Percentiles rank a stretch among this genome's conserved stretches.
These are phyloP conservation scores for Botrytis deweyae DNA, from an alignment of 2,329 filamentous ascomycete genomes.

Conservation along the genomic window DNA sequence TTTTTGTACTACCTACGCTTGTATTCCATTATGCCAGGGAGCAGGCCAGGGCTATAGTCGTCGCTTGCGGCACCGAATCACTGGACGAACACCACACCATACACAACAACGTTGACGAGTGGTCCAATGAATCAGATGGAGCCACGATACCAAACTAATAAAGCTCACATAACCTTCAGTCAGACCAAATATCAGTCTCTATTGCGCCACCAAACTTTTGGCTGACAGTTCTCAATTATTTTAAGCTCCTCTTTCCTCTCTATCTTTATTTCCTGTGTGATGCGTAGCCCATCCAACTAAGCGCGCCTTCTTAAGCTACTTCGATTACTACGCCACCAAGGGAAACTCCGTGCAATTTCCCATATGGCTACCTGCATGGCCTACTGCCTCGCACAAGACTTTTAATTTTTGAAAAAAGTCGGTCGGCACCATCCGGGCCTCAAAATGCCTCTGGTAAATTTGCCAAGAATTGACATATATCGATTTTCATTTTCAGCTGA, in stretches of 20 bases:
- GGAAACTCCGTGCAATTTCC: constrained; percentile 14
- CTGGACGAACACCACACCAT: background rate
- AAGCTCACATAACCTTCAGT: background rate
- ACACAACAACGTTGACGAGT: constrained; percentile 13
- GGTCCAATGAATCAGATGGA: constrained; percentile 10
- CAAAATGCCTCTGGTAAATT: background rate
- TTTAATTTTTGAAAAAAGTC: background rate
- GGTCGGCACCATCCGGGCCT: constrained; percentile 6
- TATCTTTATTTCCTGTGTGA: background rate
- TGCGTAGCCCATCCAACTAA: background rate
- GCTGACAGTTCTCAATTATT: background rate
- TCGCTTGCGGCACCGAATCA: constrained; percentile 6
- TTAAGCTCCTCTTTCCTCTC: background rate
- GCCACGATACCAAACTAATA: constrained; percentile 3
- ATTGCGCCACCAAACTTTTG: constrained; percentile 2
- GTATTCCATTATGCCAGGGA: constrained; percentile 6
- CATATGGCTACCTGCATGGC: constrained; percentile 15
- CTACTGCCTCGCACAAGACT: constrained; percentile 6
- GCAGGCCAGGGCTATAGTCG: background rate
- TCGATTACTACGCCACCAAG: constrained; percentile 3
- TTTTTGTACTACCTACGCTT: constrained; percentile 4
- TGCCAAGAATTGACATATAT: background rate
- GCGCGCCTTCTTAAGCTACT: background rate
- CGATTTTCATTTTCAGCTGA: background rate
- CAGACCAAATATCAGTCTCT: background rate